phyloP scores from a whole-genome alignment of 768 basidiomycete genomes.

The Calocybe gangraenosa region DNA sequence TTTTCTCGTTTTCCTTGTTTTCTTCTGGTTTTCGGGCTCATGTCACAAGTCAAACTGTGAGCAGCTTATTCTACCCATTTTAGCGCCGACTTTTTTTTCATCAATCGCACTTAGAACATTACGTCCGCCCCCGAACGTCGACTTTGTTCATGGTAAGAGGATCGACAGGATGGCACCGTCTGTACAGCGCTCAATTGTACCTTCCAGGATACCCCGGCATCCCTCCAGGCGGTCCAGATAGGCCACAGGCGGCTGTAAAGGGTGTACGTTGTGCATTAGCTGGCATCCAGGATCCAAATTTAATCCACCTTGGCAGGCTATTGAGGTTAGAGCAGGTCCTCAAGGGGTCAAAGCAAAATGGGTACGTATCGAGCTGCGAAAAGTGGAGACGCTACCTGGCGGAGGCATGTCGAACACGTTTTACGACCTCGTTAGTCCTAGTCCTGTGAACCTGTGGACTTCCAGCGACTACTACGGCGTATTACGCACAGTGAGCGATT shows the following conservation, averaged over 20 bases:
- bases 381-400: slow-evolving; percentile 80
- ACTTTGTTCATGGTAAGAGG: slow-evolving; percentile 73
- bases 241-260: slow-evolving; percentile 81
- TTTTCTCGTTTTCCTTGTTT: background rate
- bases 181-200: slow-evolving; percentile 10
- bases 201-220: slow-evolving; percentile 77
- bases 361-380: slow-evolving; percentile 87
- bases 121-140: slow-evolving; percentile 84
- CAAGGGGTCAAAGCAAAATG: slow-evolving; percentile 87
- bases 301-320: slow-evolving; percentile 48
- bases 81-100: slow-evolving; percentile 1
- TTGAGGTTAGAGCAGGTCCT: slow-evolving; percentile 76
- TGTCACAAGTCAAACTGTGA: slow-evolving; percentile 46
- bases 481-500: slow-evolving; percentile 56
- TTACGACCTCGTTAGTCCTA: slow-evolving; percentile 77
- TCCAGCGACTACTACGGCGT: slow-evolving; percentile 69
- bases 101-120: slow-evolving; percentile 49
- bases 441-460: slow-evolving; percentile 82
- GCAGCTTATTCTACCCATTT: slow-evolving; percentile 25
- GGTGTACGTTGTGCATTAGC: slow-evolving; percentile 52
- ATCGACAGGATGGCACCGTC: background rate
- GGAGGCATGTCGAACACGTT: slow-evolving; percentile 67
- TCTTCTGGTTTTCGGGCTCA: slow-evolving; percentile 12
- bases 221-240: slow-evolving; percentile 68
- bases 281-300: slow-evolving; percentile 5